Evolutionary conservation across 257 asterid species (phyloP), one percentile per base, ranked within the genome.

Genomic region (Anisodus tanguticus): DNA sequence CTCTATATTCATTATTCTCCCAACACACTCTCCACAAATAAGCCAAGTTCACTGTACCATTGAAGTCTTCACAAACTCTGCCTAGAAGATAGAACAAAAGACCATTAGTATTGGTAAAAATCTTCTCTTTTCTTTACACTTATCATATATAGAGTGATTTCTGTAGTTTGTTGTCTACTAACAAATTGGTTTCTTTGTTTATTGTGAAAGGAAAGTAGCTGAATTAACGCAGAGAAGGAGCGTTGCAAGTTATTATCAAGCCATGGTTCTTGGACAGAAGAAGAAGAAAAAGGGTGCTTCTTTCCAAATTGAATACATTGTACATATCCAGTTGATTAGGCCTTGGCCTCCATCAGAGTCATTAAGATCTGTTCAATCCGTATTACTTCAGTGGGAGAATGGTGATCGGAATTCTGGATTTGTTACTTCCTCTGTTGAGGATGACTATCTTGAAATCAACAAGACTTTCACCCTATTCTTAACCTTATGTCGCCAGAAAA

Each of bases 311-410:
- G 95, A 92, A 16, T 93, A 90, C 89, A 81, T 87, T 3, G 87
- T 95, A 67, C 94, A 88, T 37, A 78, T 95, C 43, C 87, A 89
- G 43, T 89, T 91, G 85, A 92, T 95, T 45, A 93, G 88, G 85
- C 98, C 98, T 5, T 95, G 98, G 98, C 98, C 98, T 63, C 97
- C 98, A 66, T 91, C 95, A 4, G 92, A 92, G 67, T 85, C 98
- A 47, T 47, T 93, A 57, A 88, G 60, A 86, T 91, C 97, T 22
- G 91, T 92, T 81, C 95, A 93, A 70, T 93, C 96, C 0, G 93
- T 93, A n/a, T 77, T 92, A 86, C 94, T 95, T 84, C 94, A 91
- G 68, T 95, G 98, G 98, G 93, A 93, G 84, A 91, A 92, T 67
- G 93, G 93, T 3, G 87, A 77, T 5, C 90, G 90, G 37, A 93